A percentile compares a stretch with the other conserved stretches of the same genome.
Conservation (phyloP, 441 rosid genomes). For the Populus hybrid region DNA sequence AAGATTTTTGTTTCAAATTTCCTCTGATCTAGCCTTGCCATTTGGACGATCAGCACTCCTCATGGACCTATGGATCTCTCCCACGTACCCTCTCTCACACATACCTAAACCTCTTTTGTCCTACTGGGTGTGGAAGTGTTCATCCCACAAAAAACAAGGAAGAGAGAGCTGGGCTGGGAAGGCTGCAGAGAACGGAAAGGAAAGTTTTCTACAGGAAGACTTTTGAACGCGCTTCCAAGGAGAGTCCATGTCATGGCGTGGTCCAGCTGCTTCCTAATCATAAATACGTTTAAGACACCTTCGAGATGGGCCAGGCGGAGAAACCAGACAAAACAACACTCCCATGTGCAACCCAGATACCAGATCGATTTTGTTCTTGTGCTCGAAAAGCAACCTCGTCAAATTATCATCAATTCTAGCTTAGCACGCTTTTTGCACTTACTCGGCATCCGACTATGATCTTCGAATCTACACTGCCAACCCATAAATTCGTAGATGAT, state of each 20-base stretch:
- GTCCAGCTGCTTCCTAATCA: slow-evolving; percentile 31
- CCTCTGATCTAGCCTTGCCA: too few species aligned
- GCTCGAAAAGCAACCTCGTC: background rate
- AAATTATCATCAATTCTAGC: background rate
- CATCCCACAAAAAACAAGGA: background rate
- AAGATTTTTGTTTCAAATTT: too few species aligned
- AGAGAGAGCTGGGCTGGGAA: too few species aligned
- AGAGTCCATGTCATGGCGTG: slow-evolving; percentile 11
- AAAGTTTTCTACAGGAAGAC: too few species aligned
- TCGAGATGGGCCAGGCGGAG: background rate
- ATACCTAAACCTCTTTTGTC: too few species aligned
- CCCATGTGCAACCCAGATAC: slow-evolving; percentile 27
- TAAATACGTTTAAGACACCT: slow-evolving; percentile 14
- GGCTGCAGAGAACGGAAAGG: too few species aligned
- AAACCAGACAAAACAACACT: background rate
- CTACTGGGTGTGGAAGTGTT: too few species aligned
- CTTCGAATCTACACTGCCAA: background rate
- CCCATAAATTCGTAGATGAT: background rate
- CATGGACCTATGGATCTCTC: too few species aligned
- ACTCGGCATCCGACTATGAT: background rate
- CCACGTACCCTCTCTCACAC: too few species aligned
- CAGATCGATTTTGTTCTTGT: background rate
- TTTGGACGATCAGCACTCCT: too few species aligned
- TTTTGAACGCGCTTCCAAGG: background rate
- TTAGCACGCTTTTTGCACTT: background rate